Evolutionary conservation across 1,284 basidiomycete species (phyloP).

Genomic region (Rhodotorula sp.): DNA sequence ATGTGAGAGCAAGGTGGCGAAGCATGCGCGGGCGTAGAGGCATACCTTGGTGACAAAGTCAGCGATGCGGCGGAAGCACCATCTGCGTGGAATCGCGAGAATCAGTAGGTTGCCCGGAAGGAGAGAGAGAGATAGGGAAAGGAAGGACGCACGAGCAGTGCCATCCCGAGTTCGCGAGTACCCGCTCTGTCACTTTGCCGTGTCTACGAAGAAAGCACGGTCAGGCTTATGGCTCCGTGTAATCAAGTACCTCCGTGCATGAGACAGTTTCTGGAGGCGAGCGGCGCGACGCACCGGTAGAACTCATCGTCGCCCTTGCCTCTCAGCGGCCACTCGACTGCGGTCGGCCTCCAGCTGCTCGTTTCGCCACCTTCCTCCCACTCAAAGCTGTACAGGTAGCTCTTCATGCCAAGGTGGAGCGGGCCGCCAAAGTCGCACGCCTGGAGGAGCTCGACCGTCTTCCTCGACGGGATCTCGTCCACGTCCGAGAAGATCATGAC

Average conservation of each 20-base stretch:
- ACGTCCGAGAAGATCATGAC: slow-evolving; percentile 66
- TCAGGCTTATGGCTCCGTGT: too few relatives aligned
- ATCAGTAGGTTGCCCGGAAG: slow-evolving; percentile 56
- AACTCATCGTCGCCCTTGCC: slow-evolving; percentile 27
- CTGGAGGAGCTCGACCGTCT: slow-evolving; percentile 62
- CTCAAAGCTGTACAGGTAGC: slow-evolving; percentile 68
- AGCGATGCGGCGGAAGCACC: slow-evolving; percentile 64
- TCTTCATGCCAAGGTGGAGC: slow-evolving; percentile 66
- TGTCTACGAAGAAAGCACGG: slow-evolving; percentile 52
- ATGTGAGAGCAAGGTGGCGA: too few relatives aligned
- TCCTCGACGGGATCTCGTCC: slow-evolving; percentile 66
- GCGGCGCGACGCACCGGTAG: slow-evolving; percentile 16
- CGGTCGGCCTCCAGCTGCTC: slow-evolving; percentile 39
- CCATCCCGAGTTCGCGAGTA: slow-evolving; percentile 64
- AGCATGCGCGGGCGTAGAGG: too few relatives aligned
- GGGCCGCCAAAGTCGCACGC: slow-evolving; percentile 62
- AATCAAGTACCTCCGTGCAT: too few relatives aligned
- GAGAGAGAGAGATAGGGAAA: background rate
- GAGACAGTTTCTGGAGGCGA: too few relatives aligned
- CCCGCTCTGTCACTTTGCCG: slow-evolving; percentile 59
- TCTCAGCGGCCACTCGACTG: slow-evolving; percentile 33
- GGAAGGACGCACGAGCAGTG: slow-evolving; percentile 51
- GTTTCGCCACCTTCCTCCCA: slow-evolving; percentile 51
- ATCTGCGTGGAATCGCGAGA: slow-evolving; percentile 51
- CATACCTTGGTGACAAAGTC: slow-evolving; percentile 62